phyloP scores from a whole-genome alignment of 73 alveolate genomes.

The Tetrahymena elliotti region DNA sequence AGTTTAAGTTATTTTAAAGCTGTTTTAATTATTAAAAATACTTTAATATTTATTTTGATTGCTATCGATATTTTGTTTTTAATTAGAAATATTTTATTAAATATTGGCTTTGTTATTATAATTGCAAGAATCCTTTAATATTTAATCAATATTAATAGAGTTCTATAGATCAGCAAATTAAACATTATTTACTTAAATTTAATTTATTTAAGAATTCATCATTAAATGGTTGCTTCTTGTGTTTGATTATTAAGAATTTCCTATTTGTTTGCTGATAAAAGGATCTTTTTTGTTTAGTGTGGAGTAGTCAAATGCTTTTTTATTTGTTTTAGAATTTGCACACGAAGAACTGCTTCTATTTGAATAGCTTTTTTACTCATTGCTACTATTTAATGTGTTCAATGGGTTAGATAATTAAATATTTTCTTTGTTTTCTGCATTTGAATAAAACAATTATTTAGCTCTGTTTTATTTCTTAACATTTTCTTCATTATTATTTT shows the following conservation, averaged over 20 bases:
- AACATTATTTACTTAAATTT: not conserved
- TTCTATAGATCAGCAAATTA: not conserved
- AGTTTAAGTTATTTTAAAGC: not conserved
- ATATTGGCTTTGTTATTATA: not conserved
- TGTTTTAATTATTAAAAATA: not conserved
- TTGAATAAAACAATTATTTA: not conserved
- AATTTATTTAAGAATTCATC: not conserved
- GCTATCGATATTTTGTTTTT: not conserved
- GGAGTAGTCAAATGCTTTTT: not conserved
- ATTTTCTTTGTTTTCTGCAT: not conserved
- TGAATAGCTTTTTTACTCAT: not conserved
- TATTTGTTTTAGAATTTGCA: not conserved
- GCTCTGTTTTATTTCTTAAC: not conserved
- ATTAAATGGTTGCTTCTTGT: not conserved
- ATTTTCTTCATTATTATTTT: not conserved
- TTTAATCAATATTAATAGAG: not conserved
- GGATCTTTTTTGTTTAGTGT: not conserved
- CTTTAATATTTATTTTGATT: not conserved
- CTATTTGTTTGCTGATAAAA: not conserved
- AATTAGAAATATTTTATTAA: not conserved
- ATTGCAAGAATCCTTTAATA: not conserved
- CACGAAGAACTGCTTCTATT: not conserved
- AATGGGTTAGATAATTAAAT: not conserved
- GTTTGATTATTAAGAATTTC: not conserved
- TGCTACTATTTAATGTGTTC: not conserved